Conservation (phyloP, 225 moss, liverwort and hornwort species). For the Polytrichum formosum region DNA sequence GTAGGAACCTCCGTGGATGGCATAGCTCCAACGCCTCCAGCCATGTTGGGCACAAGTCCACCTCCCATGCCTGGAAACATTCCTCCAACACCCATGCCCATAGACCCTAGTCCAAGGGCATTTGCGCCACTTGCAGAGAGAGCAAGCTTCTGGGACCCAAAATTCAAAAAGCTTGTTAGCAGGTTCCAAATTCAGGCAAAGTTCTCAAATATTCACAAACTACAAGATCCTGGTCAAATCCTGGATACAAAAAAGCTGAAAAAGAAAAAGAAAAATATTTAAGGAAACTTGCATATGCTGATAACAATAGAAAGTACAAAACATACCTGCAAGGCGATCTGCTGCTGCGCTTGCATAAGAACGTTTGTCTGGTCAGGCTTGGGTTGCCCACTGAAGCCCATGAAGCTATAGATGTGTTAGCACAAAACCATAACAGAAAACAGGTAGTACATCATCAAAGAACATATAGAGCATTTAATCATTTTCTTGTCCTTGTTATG, state of each 20-base stretch:
- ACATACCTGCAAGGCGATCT: conserved; percentile 81
- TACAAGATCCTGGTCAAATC: too few relatives aligned
- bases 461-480: too few relatives aligned
- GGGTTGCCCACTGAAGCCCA: conserved; percentile 74
- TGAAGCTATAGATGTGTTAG: conserved; percentile 41
- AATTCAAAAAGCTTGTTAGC: conserved; percentile 6
- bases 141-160: conserved; percentile 66
- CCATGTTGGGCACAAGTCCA: conserved; percentile 54
- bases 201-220: background rate
- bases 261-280: too few relatives aligned
- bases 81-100: conserved; percentile 41
- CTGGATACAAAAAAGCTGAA: too few relatives aligned
- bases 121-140: conserved; percentile 79
- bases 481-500: background rate
- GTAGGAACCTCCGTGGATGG: conserved; percentile 48
- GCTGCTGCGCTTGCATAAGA: conserved; percentile 92
- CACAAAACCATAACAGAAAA: conserved; percentile 26
- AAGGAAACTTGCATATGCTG: too few relatives aligned
- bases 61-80: conserved; percentile 56
- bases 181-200: background rate
- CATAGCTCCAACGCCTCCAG: conserved; percentile 42
- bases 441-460: background rate
- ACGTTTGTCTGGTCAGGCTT: conserved; percentile 91
- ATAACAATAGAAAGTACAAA: too few relatives aligned
- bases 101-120: conserved; percentile 67